These are phyloP conservation scores for Ophiosphaerella korrae DNA, from an alignment of 2,329 filamentous ascomycete species.

Conservation along the genomic window DNA sequence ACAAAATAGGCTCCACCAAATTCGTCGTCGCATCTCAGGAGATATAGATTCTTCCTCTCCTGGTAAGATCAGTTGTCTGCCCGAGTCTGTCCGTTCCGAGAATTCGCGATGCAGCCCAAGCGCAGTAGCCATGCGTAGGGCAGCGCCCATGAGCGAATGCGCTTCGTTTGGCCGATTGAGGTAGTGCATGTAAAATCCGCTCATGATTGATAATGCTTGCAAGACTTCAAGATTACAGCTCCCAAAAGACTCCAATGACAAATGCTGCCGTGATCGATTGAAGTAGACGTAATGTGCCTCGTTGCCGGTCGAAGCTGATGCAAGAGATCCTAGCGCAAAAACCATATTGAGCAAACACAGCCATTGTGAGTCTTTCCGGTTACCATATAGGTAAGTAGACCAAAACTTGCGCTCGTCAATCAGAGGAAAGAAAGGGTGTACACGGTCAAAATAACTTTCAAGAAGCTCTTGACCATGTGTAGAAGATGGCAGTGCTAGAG, in stretches of 20 bases:
- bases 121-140: slow-evolving; percentile 74
- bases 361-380: slow-evolving; percentile 71
- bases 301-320: slow-evolving; percentile 66
- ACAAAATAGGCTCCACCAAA: slow-evolving; percentile 54
- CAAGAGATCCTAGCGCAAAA: slow-evolving; percentile 75
- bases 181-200: slow-evolving; percentile 79
- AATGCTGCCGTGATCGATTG: slow-evolving; percentile 67
- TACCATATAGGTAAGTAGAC: slow-evolving; percentile 66
- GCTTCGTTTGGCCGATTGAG: slow-evolving; percentile 78
- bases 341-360: slow-evolving; percentile 76
- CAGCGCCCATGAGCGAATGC: slow-evolving; percentile 72
- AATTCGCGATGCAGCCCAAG: slow-evolving; percentile 73
- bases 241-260: slow-evolving; percentile 70
- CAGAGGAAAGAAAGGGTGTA: slow-evolving; percentile 75
- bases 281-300: slow-evolving; percentile 73
- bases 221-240: slow-evolving; percentile 75
- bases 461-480: slow-evolving; percentile 71
- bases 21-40: slow-evolving; percentile 48
- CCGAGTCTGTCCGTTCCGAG: slow-evolving; percentile 39
- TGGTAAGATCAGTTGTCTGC: slow-evolving; percentile 20
- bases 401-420: slow-evolving; percentile 74
- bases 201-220: slow-evolving; percentile 72
- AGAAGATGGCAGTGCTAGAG: slow-evolving; percentile 59
- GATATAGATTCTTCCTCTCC: slow-evolving; percentile 43
- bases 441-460: slow-evolving; percentile 75